Conservation (phyloP, 129 eudicot genomes). For the Pseudognaphalium luteoalbum region DNA sequence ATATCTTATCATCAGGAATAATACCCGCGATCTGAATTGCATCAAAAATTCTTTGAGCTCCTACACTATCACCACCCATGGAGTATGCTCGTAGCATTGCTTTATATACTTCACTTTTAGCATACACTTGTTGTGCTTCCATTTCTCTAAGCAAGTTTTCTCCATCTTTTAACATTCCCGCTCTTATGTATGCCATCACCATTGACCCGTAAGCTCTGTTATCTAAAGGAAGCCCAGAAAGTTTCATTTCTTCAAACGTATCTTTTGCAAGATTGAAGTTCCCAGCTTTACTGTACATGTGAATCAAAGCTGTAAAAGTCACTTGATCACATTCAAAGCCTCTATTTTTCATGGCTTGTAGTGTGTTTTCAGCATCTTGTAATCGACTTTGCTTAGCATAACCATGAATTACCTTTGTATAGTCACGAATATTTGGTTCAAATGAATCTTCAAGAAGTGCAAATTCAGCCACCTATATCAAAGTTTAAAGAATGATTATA, state of each 20-base stretch:
- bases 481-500: neutral
- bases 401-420: conserved; percentile 79
- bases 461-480: conserved; percentile 59
- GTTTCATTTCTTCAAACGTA: conserved; percentile 70
- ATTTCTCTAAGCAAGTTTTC: conserved; percentile 67
- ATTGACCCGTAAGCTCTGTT: conserved; percentile 84
- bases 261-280: conserved; percentile 66
- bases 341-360: conserved; percentile 61
- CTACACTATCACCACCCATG: conserved; percentile 73
- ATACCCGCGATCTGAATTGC: conserved; percentile 78
- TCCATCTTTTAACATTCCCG: conserved; percentile 56
- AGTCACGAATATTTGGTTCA: conserved; percentile 85
- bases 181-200: conserved; percentile 90
- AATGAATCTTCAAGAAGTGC: conserved; percentile 79
- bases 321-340: conserved; percentile 78
- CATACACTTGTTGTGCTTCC: conserved; percentile 69
- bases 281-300: conserved; percentile 95
- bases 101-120: conserved; percentile 85
- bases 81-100: conserved; percentile 88
- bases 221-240: conserved; percentile 64
- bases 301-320: conserved; percentile 74
- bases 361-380: conserved; percentile 64
- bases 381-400: conserved; percentile 68
- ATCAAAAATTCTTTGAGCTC: conserved; percentile 87
- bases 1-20: conserved; percentile 74